Percentiles rank a stretch among this genome's conserved stretches.
phyloP scores from a whole-genome alignment of 208 protist species.

The Herpetomonas samuelpessoai region DNA sequence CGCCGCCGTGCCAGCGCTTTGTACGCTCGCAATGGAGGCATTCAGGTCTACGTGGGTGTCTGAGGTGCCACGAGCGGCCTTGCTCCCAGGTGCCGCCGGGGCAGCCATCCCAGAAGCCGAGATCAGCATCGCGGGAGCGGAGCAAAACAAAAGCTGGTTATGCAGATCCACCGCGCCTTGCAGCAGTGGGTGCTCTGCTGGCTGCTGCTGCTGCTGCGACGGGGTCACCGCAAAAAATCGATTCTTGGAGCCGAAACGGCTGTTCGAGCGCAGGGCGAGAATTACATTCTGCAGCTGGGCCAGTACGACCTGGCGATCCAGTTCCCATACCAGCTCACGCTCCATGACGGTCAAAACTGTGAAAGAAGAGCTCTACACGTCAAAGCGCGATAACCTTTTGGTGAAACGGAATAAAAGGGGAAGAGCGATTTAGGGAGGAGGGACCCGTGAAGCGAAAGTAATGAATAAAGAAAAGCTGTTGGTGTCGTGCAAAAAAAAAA shows the following conservation, averaged over 20 bases:
- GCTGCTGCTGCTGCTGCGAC: neutral
- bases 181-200: slow-evolving; percentile 25
- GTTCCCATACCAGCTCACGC: slow-evolving; percentile 12
- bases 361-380: too few species aligned
- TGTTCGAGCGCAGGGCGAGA: slow-evolving; percentile 46
- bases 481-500: too few species aligned
- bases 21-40: neutral
- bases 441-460: too few species aligned
- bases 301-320: slow-evolving; percentile 38
- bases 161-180: slow-evolving; percentile 19
- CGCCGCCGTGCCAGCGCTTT: neutral
- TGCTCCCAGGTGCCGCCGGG: neutral
- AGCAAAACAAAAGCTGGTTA: slow-evolving; percentile 5
- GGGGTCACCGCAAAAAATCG: slow-evolving; percentile 19
- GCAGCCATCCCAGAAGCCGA: too few species aligned
- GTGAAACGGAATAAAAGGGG: too few species aligned
- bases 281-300: slow-evolving; percentile 51
- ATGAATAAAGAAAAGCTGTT: too few species aligned
- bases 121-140: too few species aligned
- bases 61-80: neutral
- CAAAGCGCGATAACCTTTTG: too few species aligned
- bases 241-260: slow-evolving; percentile 20
- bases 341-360: neutral
- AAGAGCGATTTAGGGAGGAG: too few species aligned
- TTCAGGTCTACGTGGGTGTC: neutral